phyloP scores from a whole-genome alignment of 257 asterid genomes.

The Prunella vulgaris region DNA sequence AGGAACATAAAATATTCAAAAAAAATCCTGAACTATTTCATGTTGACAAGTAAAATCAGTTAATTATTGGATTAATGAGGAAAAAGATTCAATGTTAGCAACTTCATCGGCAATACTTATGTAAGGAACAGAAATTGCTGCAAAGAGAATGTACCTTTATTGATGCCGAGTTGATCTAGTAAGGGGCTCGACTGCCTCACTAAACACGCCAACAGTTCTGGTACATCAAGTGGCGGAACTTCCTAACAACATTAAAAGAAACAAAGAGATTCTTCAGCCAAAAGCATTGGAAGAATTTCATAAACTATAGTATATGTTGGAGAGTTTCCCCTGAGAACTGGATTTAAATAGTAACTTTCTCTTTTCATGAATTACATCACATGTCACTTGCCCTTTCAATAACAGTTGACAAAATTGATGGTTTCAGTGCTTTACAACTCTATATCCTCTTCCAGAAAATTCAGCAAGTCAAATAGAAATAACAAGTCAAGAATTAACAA shows the following conservation, averaged over 20 bases:
- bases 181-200: slow-evolving; percentile 95
- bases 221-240: slow-evolving; percentile 88
- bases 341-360: background rate
- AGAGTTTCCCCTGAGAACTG: background rate
- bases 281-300: background rate
- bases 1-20: background rate
- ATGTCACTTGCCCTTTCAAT: background rate
- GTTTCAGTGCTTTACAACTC: slow-evolving; percentile 7
- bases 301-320: background rate
- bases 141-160: slow-evolving; percentile 50
- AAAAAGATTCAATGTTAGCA: background rate
- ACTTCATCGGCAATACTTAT: background rate
- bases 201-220: slow-evolving; percentile 83
- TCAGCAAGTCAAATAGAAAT: slow-evolving; percentile 14
- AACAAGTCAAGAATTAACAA: background rate
- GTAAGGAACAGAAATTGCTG: slow-evolving; percentile 15
- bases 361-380: background rate
- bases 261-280: slow-evolving; percentile 8
- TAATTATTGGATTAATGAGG: slow-evolving; percentile 2
- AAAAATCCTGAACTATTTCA: background rate
- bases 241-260: slow-evolving; percentile 62
- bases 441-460: slow-evolving; percentile 9
- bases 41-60: background rate
- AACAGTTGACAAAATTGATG: background rate
- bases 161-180: slow-evolving; percentile 89